These are phyloP conservation scores for Lophiotrema nucula DNA, from an alignment of 495 filamentous ascomycete species.

Conservation along the genomic window DNA sequence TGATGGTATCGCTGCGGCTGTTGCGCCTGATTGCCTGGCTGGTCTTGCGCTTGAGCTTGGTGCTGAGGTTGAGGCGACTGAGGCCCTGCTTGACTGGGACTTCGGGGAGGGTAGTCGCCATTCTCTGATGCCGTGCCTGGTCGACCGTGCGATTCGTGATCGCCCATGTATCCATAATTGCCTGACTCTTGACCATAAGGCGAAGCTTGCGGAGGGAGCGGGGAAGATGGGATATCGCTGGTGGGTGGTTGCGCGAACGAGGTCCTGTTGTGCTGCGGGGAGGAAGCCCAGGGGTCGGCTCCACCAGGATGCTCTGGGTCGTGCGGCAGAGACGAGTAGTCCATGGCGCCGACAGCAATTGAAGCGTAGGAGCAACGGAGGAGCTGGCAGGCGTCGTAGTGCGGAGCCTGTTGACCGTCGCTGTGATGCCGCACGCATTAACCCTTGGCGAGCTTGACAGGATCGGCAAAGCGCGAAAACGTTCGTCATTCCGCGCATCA, in stretches of 20 bases:
- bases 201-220: constrained; percentile 43
- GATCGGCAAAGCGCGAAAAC: constrained; percentile 7
- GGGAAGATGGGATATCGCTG: constrained; percentile 58
- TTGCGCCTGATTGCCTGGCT: constrained; percentile 48
- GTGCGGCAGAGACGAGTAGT: constrained; percentile 74
- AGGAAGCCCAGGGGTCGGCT: constrained; percentile 75
- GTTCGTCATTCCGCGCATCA: constrained; percentile 5
- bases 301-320: constrained; percentile 71
- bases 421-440: background rate
- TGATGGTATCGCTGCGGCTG: constrained; percentile 43
- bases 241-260: constrained; percentile 51
- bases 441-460: constrained; percentile 5
- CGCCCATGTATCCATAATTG: constrained; percentile 29
- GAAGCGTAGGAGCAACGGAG: constrained; percentile 4
- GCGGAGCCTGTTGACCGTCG: background rate
- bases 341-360: constrained; percentile 55
- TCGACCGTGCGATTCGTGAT: constrained; percentile 24
- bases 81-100: constrained; percentile 37
- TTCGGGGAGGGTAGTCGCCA: constrained; percentile 46
- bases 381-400: background rate
- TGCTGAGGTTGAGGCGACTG: constrained; percentile 51
- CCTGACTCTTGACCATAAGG: constrained; percentile 41
- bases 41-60: constrained; percentile 42
- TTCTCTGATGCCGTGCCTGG: constrained; percentile 33
- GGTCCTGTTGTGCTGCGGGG: constrained; percentile 62